Evolutionary conservation across 2,329 filamentous ascomycete species (phyloP), one percentile per base, ranked within the genome.

Genomic region (Trichothecium roseum): DNA sequence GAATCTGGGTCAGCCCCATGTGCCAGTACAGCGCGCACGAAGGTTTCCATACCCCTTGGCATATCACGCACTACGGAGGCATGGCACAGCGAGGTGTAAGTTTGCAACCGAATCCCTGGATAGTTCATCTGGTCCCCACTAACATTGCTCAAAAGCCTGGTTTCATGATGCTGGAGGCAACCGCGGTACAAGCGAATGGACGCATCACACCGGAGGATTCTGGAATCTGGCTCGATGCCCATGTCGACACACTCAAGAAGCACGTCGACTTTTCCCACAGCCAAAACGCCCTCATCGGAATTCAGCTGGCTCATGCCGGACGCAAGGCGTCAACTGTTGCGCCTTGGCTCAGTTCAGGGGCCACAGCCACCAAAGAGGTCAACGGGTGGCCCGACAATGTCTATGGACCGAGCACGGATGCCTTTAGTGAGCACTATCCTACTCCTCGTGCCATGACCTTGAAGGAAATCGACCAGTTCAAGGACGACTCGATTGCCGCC

Each of bases 251-350:
- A 0, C 55, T 81, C 34, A 64, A 62, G 42, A 61, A 64, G 24
- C 64, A 79, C 13, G 67, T 77, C 5, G 77, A 83, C 29, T 84
- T 83, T 38, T 56, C 64, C 3, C 68, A 69, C 48, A 53, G 54
- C 22, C 66, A 70, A 40, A 65, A 62, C 49, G 76, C 81, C 50
- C 69, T 78, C 32, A 74, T 85, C 34, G 81, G 69, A 24, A 76
- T 87, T 38, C 83, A 91, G 58, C 66, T 89, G 5, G 81, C 60
- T 2, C 84, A 91, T 50, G 84, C 83, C 1, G 84, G 84, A 3
- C 63, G 74, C 34, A 79, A 79, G 53, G 71, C 69, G 1, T 66
- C 60, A 48, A 69, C 60, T 3, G 51, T 71, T 8, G 64, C 72
- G 0, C 70, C 71, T 1, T 85, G 79, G 77, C 53, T 84, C 83